Percentiles rank a stretch among this genome's conserved stretches.
Conservation (phyloP, 352 stramenopile genomes). For the Phytophthora agathidicida region DNA sequence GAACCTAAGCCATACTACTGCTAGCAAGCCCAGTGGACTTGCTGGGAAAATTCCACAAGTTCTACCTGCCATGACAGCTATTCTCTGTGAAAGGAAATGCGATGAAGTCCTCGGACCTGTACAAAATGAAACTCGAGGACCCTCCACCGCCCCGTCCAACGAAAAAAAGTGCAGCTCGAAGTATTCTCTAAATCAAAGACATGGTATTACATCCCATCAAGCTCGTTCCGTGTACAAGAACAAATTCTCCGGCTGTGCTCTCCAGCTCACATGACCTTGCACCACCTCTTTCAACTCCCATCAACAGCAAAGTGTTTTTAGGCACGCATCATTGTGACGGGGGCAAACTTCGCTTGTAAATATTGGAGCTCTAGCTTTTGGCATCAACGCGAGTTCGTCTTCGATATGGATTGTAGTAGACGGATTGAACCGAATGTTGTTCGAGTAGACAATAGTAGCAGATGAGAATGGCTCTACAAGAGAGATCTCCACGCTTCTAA, state of each 20-base stretch:
- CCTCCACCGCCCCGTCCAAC: background rate
- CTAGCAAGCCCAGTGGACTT: background rate
- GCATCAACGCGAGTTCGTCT: background rate
- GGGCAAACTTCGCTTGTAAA: background rate
- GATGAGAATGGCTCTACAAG: background rate
- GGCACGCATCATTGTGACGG: background rate
- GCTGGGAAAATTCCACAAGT: conserved; percentile 12
- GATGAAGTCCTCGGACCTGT: conserved; percentile 1
- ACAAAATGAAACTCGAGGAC: background rate
- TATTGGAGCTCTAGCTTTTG: background rate
- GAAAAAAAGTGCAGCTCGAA: background rate
- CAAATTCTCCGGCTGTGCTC: background rate
- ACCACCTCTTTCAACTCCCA: background rate
- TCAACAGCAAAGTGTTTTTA: background rate
- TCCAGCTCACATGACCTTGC: background rate
- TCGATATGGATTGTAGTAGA: background rate
- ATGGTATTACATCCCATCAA: background rate
- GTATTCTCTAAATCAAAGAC: background rate
- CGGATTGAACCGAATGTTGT: background rate
- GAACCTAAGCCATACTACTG: conserved; percentile 1
- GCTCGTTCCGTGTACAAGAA: background rate
- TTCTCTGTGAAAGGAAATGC: conserved; percentile 5
- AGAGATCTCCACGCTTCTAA: background rate
- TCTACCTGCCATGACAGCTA: background rate
- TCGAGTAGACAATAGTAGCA: background rate